phyloP scores from a whole-genome alignment of 306 rosid species.

The Coriaria nepalensis region DNA sequence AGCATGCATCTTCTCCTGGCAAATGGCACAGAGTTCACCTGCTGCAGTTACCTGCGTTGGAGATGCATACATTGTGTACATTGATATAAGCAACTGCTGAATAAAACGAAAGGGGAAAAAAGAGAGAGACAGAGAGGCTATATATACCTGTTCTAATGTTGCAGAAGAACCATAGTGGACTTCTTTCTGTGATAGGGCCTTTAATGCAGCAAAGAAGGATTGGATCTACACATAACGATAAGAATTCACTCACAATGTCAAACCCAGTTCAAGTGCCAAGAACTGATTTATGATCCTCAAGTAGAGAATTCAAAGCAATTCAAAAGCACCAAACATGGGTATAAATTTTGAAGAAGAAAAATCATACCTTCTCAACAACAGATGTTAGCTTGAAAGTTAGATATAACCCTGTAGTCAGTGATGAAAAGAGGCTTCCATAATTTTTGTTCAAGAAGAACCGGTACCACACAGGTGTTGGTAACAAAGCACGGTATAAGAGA shows the following conservation, averaged over 20 bases:
- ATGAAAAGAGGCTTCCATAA: constrained; percentile 79
- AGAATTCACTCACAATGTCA: constrained; percentile 5
- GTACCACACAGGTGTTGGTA: constrained; percentile 91
- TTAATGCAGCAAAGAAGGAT: constrained; percentile 45
- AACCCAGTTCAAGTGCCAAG: constrained; percentile 1
- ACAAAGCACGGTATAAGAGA: constrained; percentile 61
- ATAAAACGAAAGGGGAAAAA: too few relatives aligned
- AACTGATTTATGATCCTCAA: constrained; percentile 8
- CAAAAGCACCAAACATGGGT: constrained; percentile 1
- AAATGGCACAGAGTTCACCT: constrained; percentile 87
- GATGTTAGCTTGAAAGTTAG: constrained; percentile 77
- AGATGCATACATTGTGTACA: not conserved
- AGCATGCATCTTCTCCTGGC: constrained; percentile 86
- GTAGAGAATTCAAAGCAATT: constrained; percentile 14
- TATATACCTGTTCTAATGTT: constrained; percentile 64
- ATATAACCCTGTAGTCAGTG: constrained; percentile 78
- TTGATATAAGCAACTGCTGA: not conserved
- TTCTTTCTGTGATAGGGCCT: constrained; percentile 55
- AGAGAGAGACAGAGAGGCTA: not conserved
- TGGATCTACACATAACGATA: constrained; percentile 35
- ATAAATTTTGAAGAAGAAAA: constrained; percentile 10
- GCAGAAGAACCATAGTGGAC: constrained; percentile 71
- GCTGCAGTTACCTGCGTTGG: constrained; percentile 61
- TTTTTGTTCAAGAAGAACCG: constrained; percentile 76
- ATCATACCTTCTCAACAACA: constrained; percentile 64